A percentile compares a stretch with the other conserved stretches of the same genome.
Conservation (phyloP, 192 early-diverging fungal genomes). For the Podila clonocystis region DNA sequence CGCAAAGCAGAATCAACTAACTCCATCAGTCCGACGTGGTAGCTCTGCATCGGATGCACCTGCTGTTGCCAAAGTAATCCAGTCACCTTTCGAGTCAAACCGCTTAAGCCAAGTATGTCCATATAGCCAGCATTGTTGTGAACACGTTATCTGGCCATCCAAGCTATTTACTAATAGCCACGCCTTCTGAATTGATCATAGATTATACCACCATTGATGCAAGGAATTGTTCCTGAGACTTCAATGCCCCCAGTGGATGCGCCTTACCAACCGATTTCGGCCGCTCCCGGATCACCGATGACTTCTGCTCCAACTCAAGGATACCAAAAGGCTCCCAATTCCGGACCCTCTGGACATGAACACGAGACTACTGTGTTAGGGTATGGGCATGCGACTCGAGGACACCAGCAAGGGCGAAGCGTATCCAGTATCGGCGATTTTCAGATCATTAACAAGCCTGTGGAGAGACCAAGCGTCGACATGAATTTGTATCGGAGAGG, state of each 20-base stretch:
- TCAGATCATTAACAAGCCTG: not conserved
- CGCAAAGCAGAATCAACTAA: conserved; percentile 8
- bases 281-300: not conserved
- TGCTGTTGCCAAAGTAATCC: conserved; percentile 11
- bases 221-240: conserved; percentile 1
- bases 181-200: not conserved
- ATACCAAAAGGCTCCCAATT: not conserved
- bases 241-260: not conserved
- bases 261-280: not conserved
- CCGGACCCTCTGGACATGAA: not conserved
- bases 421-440: conserved; percentile 33
- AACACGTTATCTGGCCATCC: not conserved
- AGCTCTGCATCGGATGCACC: conserved; percentile 2
- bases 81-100: conserved; percentile 16
- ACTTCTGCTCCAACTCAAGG: not conserved
- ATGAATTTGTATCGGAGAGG: conserved; percentile 9
- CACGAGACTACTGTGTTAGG: not conserved
- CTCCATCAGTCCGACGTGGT: conserved; percentile 4
- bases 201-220: not conserved
- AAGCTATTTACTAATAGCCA: not conserved
- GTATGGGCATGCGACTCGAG: conserved; percentile 3
- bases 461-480: conserved; percentile 21
- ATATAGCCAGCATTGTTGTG: not conserved
- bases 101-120: conserved; percentile 14
- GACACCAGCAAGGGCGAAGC: conserved; percentile 30